These are phyloP conservation scores for Mortierella sp. DNA, from an alignment of 371 early-diverging fungal species.

Conservation along the genomic window DNA sequence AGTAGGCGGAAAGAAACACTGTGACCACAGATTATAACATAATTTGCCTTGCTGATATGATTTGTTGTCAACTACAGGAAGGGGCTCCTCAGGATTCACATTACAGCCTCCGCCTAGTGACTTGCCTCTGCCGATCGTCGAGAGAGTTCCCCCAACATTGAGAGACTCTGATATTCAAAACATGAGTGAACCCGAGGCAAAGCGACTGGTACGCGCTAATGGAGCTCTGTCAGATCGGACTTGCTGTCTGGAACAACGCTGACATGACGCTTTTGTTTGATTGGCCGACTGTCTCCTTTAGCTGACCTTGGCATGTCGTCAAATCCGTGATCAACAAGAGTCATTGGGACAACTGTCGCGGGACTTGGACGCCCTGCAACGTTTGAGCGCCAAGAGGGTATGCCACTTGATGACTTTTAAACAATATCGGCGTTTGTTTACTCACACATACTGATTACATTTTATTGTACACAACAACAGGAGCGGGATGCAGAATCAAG, in stretches of 20 bases:
- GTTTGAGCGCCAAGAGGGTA: constrained; percentile 29
- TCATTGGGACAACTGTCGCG: constrained; percentile 6
- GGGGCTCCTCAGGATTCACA: constrained; percentile 14
- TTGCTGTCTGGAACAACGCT: too few relatives aligned
- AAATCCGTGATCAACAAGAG: constrained; percentile 29
- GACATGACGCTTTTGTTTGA: too few relatives aligned
- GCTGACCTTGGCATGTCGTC: constrained; percentile 27
- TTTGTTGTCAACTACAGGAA: constrained; percentile 1
- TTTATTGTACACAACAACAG: constrained; percentile 1
- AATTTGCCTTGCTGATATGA: too few relatives aligned
- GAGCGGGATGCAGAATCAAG: constrained; percentile 36
- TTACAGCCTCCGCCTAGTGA: constrained; percentile 36
- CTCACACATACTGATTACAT: background rate
- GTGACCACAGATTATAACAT: too few relatives aligned
- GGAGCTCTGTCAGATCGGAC: too few relatives aligned
- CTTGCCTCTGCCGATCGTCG: constrained; percentile 10
- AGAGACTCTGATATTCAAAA: constrained; percentile 14
- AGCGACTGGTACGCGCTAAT: constrained; percentile 20
- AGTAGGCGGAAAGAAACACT: too few relatives aligned
- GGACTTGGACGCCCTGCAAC: constrained; percentile 32
- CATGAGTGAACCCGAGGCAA: constrained; percentile 32
- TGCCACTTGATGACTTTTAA: background rate
- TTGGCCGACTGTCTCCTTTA: background rate
- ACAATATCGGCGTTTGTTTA: background rate
- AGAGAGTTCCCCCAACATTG: constrained; percentile 6